Evolutionary conservation across 1,139 yeast species (phyloP).

Genomic region (Taphrina flavorubra): DNA sequence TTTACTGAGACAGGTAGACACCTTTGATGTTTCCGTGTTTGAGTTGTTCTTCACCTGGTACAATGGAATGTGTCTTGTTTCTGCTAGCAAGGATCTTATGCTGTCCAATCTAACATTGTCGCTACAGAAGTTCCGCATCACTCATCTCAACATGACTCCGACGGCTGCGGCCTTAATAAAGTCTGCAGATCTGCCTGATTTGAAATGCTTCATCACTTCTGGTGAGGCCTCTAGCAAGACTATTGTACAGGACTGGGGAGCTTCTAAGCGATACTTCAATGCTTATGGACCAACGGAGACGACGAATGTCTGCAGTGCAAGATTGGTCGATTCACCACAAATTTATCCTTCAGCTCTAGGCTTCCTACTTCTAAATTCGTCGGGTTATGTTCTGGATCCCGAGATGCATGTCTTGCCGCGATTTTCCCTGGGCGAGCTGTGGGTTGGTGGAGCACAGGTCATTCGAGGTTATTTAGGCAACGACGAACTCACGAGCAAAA

Average conservation of each 20-base stretch:
- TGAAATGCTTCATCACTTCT: constrained; percentile 43
- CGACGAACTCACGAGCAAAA: constrained; percentile 43
- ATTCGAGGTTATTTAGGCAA: constrained; percentile 45
- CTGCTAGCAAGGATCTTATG: constrained; percentile 40
- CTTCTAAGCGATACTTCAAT: constrained; percentile 41
- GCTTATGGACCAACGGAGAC: constrained; percentile 47
- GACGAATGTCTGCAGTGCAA: constrained; percentile 42
- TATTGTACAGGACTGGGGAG: constrained; percentile 42
- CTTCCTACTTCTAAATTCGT: constrained; percentile 43
- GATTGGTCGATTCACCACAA: constrained; percentile 2
- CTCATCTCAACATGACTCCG: constrained; percentile 46
- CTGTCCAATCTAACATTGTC: constrained; percentile 40
- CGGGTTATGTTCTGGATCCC: constrained; percentile 44
- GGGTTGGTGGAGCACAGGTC: constrained; percentile 47
- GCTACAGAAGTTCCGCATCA: constrained; percentile 38
- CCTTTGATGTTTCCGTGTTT: constrained; percentile 47
- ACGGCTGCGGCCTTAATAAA: constrained; percentile 44
- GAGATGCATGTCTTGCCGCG: constrained; percentile 43
- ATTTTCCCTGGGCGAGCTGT: constrained; percentile 47
- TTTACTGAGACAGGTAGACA: not conserved
- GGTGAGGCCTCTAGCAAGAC: constrained; percentile 44
- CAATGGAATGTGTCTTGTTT: constrained; percentile 43
- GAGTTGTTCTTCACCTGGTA: constrained; percentile 46
- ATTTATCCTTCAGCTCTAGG: constrained; percentile 44
- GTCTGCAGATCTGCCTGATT: constrained; percentile 25